Evolutionary conservation across 2,329 filamentous ascomycete species (phyloP), one percentile per base, ranked within the genome.

Genomic region (Aciculosporium take): DNA sequence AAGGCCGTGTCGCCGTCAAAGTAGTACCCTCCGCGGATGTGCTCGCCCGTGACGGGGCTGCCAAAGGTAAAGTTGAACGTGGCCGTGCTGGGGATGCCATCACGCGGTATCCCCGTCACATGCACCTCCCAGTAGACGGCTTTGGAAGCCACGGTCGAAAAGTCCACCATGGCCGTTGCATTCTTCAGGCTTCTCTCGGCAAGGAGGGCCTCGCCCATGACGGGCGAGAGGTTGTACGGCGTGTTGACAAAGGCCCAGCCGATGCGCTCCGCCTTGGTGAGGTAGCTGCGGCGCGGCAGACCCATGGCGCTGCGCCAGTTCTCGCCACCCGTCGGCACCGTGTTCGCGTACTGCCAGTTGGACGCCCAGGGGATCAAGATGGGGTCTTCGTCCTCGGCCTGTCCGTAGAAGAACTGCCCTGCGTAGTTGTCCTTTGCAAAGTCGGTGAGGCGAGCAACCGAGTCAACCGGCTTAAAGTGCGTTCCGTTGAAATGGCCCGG

Each of bases 401-500:
- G 40, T 1, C 51, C 52, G 21, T 57, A 56, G 17, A 60, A 62
- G 48, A 56, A 61, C 38, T 60, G 58, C 0, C 52, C 56, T 2
- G 59, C 59, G 25, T 61, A 62, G 40, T 60, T 59, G 31, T 62
- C 59, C 27, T 61, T 60, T 13, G 55, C 59, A 28, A 61, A 60
- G 37, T 61, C 59, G 0, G 55, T 49, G 4, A 57, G 49, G 7
- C 58, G 42, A 1, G 57, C 49, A 6, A 49, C 50, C 2, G 44
- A 46, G 7, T 58, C 56, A 9, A 56, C 47, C 8, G 56, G 46
- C n/a, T 50, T 46, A 45, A 78, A 81, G 52, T 76, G 71, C 0
- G 73, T 79, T n/a, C 76, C 77, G 47, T 81, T 77, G 60, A 79
- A 81, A 2, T 56, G 59, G 4, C 77, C 76, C 0, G 69, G 58